Base-by-base conservation (phyloP, 768 basidiomycete species). In the Pleurotus eryngii region DNA sequence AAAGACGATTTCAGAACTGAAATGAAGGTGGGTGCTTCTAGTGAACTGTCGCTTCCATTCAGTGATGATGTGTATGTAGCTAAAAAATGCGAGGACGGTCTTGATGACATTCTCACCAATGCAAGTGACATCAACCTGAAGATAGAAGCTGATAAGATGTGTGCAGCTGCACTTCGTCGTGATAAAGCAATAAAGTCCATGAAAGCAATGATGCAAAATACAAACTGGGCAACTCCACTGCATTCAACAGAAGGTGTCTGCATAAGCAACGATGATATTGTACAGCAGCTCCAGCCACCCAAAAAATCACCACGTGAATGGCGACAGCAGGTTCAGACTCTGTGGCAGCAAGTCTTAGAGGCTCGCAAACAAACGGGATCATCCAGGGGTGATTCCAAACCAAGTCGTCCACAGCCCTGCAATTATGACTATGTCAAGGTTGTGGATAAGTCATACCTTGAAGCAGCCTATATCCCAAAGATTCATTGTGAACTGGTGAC, bases 1-100 rank as follows among this genome's bases (percentile, higher is more conserved):
- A 53, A 66, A 39, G 71, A 76, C 62, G 72, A 74, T 53, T 72
- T 65, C 40, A n/a, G 56, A 61, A 46, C 27, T 60, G 24, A 46
- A 24, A 50, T 27, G 26, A 56, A 56, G 40, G 0, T 11, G 6
- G 26, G 27, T 17, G 18, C 17, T 37, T 54, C 14, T 38, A 7
- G 18, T 20, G 14, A 17, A 15, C 40, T 27, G 51, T 17, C 17
- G n/a, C 14, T 27, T 49, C 17, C 17, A 9, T 11, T 35, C 9
- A 1, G 30, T 35, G 30, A 35, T 35, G 45, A 42, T 17, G 18
- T 12, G 37, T 17, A n/a, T 18, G 26, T 12, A n/a, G 22, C 15
- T 11, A 20, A 9, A 11, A 37, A 43, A 22, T 30, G 14, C 27
- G 20, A 48, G 17, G 27, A 30, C 6, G 50, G 38, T 54, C 18